Conservation (phyloP, 257 asterid species). For the Ilex aquifolium region DNA sequence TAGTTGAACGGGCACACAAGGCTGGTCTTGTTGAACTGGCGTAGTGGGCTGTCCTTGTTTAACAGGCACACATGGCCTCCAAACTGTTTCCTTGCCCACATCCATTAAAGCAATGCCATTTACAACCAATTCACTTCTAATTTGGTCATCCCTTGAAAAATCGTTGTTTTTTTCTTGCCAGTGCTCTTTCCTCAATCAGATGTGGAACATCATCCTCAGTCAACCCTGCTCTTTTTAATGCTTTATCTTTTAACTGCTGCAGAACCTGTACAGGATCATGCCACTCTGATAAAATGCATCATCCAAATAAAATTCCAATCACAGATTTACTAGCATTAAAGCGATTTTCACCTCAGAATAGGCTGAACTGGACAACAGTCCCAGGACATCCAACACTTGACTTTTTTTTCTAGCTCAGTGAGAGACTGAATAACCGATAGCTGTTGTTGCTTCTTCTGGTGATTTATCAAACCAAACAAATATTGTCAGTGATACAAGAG, state of each 20-base stretch:
- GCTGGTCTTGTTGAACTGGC: constrained; percentile 5
- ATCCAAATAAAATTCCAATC: background rate
- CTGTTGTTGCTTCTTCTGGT: constrained; percentile 24
- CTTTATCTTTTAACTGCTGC: constrained; percentile 73
- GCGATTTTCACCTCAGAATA: constrained; percentile 31
- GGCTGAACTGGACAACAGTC: constrained; percentile 29
- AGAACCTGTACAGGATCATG: constrained; percentile 40
- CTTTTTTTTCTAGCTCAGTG: constrained; percentile 25
- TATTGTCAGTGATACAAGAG: background rate
- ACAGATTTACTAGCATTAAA: too few species aligned
- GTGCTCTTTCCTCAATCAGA: constrained; percentile 52
- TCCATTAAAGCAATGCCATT: constrained; percentile 84
- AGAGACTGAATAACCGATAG: constrained; percentile 19
- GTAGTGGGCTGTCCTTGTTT: constrained; percentile 22
- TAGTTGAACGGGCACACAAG: background rate
- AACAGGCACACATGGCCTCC: constrained; percentile 76
- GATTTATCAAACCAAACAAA: background rate
- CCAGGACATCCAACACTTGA: constrained; percentile 32
- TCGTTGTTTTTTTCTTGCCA: constrained; percentile 58
- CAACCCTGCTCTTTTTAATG: constrained; percentile 59
- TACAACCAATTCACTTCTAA: constrained; percentile 52
- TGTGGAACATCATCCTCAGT: constrained; percentile 53
- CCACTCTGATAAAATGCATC: too few species aligned
- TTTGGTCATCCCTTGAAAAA: constrained; percentile 51
- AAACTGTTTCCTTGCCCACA: constrained; percentile 63